Base-by-base conservation (phyloP, 2,329 filamentous ascomycete genomes). In the Penicillium sp. region DNA sequence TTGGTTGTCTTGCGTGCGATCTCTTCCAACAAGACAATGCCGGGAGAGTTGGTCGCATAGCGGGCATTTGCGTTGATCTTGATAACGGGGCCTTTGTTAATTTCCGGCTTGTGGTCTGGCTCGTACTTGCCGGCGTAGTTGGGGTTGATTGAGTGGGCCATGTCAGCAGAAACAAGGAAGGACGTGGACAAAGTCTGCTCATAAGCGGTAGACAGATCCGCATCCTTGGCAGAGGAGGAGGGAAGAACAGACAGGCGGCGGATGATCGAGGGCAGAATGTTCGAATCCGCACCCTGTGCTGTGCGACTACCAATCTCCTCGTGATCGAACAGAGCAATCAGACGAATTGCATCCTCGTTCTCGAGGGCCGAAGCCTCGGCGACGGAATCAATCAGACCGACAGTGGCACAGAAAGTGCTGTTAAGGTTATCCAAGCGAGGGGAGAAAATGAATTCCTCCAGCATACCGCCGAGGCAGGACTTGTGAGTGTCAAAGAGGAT, bases 61-160 rank as follows among this genome's bases (percentile, higher is more conserved):
- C 92, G 88, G 64, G 94, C 91, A 74, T 97, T 99, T 59, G 94
- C 94, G 71, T 99, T 99, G 80, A 99, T 84, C 79, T 99, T 99
- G 80, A 99, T 92, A 43, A 97, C 93, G 4, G 91, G 91, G 48
- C 94, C 94, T 74, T 91, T 90, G 82, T 99, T 99, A 84, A 99
- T 95, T 75, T 92, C 88, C 5, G 94, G 94, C 62, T 90, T 86
- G 77, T 99, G 94, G 65, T 91, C 89, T 34, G 86, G 76, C 78
- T 99, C 94, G 76, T 97, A 96, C 76, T 97, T 97, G 64, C 79
- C 86, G 4, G 87, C 83, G 73, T 97, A 99, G 79, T 99, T 99
- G 54, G 94, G 94, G 75, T 99, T 91, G 13, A 99, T 87, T 5
- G 89, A 89, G 78, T 99, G 94, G 1, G 94, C 92, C 94, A 99